A percentile compares a stretch with the other conserved stretches of the same genome.
These are phyloP conservation scores for Chlorella sp. DNA, from an alignment of 139 green algal species.

Conservation along the genomic window DNA sequence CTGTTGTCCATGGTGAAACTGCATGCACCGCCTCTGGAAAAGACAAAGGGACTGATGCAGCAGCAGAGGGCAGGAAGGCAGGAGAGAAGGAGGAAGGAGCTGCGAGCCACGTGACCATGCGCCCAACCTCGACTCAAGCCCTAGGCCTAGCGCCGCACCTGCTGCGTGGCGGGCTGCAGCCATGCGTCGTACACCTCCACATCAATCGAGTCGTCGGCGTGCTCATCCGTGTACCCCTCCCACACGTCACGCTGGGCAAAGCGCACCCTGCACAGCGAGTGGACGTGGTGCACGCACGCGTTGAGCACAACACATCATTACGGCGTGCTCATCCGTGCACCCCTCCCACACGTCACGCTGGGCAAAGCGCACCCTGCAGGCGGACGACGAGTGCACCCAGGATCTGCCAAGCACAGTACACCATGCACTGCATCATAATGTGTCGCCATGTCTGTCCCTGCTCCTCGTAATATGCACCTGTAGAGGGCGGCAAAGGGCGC, in stretches of 20 bases:
- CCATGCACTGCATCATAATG: not conserved
- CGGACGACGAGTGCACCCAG: not conserved
- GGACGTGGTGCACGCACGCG: not conserved
- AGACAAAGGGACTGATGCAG: not conserved
- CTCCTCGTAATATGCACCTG: constrained; percentile 2
- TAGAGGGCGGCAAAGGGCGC: constrained; percentile 20
- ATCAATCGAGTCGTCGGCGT: constrained; percentile 28
- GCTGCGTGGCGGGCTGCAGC: constrained; percentile 22
- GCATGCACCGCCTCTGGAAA: not conserved
- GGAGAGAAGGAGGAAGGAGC: not conserved
- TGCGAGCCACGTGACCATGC: too few relatives aligned
- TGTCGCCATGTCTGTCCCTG: not conserved
- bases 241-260: constrained; percentile 38
- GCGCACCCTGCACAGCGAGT: constrained; percentile 24
- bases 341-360: constrained; percentile 6
- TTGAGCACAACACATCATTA: not conserved
- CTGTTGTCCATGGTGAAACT: not conserved
- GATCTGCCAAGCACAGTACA: not conserved
- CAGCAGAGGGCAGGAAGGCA: not conserved
- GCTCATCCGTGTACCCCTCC: constrained; percentile 34
- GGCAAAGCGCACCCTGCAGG: constrained; percentile 33
- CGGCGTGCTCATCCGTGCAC: constrained; percentile 21
- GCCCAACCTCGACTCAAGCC: too few relatives aligned
- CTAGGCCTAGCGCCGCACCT: not conserved
- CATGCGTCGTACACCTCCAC: constrained; percentile 43